A percentile compares a stretch with the other conserved stretches of the same genome.
Conservation (phyloP, 2,329 filamentous ascomycete genomes). For the Alternaria metachromatica region DNA sequence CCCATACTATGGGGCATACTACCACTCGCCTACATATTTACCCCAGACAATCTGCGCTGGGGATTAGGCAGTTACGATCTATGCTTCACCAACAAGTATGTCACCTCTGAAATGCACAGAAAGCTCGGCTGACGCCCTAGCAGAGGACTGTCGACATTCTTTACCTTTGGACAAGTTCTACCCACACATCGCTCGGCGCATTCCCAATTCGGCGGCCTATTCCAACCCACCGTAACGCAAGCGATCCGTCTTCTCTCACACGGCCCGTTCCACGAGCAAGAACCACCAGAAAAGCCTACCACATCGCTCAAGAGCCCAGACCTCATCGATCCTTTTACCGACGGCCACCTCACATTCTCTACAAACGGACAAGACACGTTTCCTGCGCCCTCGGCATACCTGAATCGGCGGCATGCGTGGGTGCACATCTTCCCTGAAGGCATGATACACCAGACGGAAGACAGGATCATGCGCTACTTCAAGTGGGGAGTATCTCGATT, state of each 20-base stretch:
- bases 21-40: conserved; percentile 74
- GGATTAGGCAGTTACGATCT: conserved; percentile 92
- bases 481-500: conserved; percentile 95
- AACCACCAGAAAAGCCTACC: conserved; percentile 29
- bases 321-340: conserved; percentile 63
- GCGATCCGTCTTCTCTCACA: conserved; percentile 82
- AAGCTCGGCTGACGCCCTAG: conserved; percentile 16
- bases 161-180: conserved; percentile 85
- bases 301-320: conserved; percentile 39
- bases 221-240: conserved; percentile 87
- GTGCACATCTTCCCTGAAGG: conserved; percentile 96
- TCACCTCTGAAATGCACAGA: neutral
- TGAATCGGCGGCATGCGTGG: conserved; percentile 77
- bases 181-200: conserved; percentile 84
- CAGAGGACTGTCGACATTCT: conserved; percentile 78
- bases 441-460: conserved; percentile 85
- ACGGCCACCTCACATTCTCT: conserved; percentile 63
- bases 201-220: conserved; percentile 81
- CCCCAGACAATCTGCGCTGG: conserved; percentile 82
- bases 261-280: conserved; percentile 54
- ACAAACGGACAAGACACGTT: conserved; percentile 72
- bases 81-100: conserved; percentile 85
- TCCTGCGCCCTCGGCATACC: conserved; percentile 73
- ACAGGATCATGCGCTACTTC: conserved; percentile 88
- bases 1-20: conserved; percentile 92